phyloP scores from a whole-genome alignment of 1,284 basidiomycete species.

The Exobasidium cylindrosporum region DNA sequence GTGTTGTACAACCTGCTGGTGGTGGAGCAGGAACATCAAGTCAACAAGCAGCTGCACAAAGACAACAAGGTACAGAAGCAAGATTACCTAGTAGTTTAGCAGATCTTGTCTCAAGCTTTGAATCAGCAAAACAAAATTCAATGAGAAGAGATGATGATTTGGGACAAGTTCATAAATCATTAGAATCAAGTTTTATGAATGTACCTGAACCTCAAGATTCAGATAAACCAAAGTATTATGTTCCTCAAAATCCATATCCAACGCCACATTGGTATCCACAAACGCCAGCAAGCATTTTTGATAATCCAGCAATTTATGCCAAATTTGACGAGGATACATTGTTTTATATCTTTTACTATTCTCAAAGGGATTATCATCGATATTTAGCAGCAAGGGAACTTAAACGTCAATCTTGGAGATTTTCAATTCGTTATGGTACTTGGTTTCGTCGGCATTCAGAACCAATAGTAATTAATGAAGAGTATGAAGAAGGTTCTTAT shows the following conservation, averaged over 20 bases:
- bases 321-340: slow-evolving; percentile 95
- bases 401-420: slow-evolving; percentile 97
- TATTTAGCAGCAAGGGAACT: slow-evolving; percentile 95
- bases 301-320: slow-evolving; percentile 79
- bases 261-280: slow-evolving; percentile 97
- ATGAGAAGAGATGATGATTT: slow-evolving; percentile 82
- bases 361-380: slow-evolving; percentile 96
- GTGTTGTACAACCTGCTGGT: slow-evolving; percentile 36
- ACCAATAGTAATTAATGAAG: slow-evolving; percentile 98
- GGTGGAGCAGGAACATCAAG: slow-evolving; percentile 36
- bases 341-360: slow-evolving; percentile 99
- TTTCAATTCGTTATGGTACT: slow-evolving; percentile 98
- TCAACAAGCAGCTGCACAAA: slow-evolving; percentile 35
- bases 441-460: slow-evolving; percentile 99
- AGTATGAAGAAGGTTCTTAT: slow-evolving; percentile 93
- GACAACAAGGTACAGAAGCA: slow-evolving; percentile 40
- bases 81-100: slow-evolving; percentile 73
- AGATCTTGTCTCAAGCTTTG: slow-evolving; percentile 90
- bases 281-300: slow-evolving; percentile 74
- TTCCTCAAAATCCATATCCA: slow-evolving; percentile 84
- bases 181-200: slow-evolving; percentile 82
- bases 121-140: slow-evolving; percentile 87
- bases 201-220: slow-evolving; percentile 87
- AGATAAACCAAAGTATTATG: slow-evolving; percentile 72
- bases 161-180: slow-evolving; percentile 69